Base-by-base conservation (phyloP, 805 yeast species). In the Starmerella stellata region DNA sequence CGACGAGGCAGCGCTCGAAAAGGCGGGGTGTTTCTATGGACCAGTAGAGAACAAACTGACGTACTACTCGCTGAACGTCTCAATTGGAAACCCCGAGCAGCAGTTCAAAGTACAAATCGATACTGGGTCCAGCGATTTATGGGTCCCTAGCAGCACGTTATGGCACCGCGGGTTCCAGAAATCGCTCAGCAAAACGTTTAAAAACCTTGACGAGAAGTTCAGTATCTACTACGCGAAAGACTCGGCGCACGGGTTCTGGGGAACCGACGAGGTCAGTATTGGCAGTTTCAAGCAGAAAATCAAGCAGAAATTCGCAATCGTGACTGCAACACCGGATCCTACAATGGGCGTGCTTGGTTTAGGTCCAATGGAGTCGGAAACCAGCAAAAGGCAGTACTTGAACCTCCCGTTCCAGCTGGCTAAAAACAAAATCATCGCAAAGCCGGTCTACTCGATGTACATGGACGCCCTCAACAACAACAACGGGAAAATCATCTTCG, bases 231-330 rank as follows among this genome's bases (percentile, higher is more conserved):
- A 57, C 38, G 57, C 63, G 30, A 76, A 72, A 48, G 59, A 59
- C 20, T 64, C 56, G 43, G 76, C 75, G 4, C 50, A 50, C 18
- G 80, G 80, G 11, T 49, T 43, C 28, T 74, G 74, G 72, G 90
- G 78, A 9, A 56, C 62, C 31, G 94, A 82, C 50, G 58, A 60
- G 35, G 65, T 82, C 3, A 47, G 51, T 1, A 51, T 79, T 38
- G 70, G 72, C 37, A 68, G 64, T 37, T 30, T 39, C 9, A 33
- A 34, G 28, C 55, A 66, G 14, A 62, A 78, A 13, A 43, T 61
- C 1, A 59, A 63, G 41, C 58, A 78, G 32, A 72, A 80, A n/a
- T 69, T 82, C 55, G 94, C 87, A 1, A 72, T 82, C 20, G 87
- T 78, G 5, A 74, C 75, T 50, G 54, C 60, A 24, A 69, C 83